phyloP scores from a whole-genome alignment of 2,329 filamentous ascomycete species.

The Penicillium rolfsii region DNA sequence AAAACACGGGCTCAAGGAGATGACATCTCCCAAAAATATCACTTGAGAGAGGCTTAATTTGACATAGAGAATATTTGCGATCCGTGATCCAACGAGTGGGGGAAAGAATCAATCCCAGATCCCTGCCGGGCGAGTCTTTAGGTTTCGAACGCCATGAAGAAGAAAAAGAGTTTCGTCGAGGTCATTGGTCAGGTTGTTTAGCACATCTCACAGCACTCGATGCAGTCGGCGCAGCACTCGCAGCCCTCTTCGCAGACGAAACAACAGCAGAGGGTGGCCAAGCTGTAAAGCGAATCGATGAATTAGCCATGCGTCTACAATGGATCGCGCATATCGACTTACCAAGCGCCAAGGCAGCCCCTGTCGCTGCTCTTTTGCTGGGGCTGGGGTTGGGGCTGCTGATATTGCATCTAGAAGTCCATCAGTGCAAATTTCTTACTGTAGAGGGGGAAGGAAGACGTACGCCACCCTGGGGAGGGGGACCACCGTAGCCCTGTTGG shows the following conservation, averaged over 20 bases:
- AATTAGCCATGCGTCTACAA: constrained; percentile 15
- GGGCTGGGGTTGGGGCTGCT: constrained; percentile 54
- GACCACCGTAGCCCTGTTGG: neutral
- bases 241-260: constrained; percentile 67
- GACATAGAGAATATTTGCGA: constrained; percentile 6
- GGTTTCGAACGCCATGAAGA: constrained; percentile 27
- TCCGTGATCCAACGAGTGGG: constrained; percentile 14
- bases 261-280: constrained; percentile 64
- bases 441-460: neutral
- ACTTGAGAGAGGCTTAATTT: neutral
- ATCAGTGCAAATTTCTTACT: constrained; percentile 25
- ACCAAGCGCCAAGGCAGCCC: constrained; percentile 58
- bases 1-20: constrained; percentile 5
- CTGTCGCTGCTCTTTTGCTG: constrained; percentile 35
- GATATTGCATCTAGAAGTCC: constrained; percentile 42
- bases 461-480: neutral
- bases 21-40: neutral
- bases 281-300: constrained; percentile 36
- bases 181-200: constrained; percentile 32
- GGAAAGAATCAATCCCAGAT: constrained; percentile 8
- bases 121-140: constrained; percentile 8
- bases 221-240: constrained; percentile 66
- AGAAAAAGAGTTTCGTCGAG: constrained; percentile 28
- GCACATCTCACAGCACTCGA: constrained; percentile 54
- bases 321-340: constrained; percentile 24